phyloP scores from a whole-genome alignment of 2,329 filamentous ascomycete genomes.

The Apiospora sp. region DNA sequence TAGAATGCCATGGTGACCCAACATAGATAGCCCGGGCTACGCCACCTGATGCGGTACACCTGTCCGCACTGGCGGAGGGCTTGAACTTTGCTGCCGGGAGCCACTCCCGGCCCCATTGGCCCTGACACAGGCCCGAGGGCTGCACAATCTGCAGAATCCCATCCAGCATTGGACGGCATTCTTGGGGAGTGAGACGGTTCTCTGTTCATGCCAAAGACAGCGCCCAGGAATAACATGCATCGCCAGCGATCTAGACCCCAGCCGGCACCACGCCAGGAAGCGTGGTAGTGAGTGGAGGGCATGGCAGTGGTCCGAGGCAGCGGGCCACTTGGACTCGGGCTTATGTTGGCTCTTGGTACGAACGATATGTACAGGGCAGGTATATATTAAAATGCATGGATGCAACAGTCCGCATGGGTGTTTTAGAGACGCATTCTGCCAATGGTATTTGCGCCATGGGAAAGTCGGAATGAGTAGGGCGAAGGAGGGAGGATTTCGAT shows the following conservation, averaged over 20 bases:
- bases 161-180: not conserved
- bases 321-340: not conserved
- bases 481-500: not conserved
- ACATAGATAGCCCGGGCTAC: not conserved
- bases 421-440: not conserved
- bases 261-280: not conserved
- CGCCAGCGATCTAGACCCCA: constrained; percentile 6
- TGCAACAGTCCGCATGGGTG: constrained; percentile 5
- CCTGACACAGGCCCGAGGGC: no score
- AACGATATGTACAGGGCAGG: not conserved
- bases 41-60: constrained; percentile 2
- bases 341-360: not conserved
- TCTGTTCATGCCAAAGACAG: not conserved
- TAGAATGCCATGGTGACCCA: constrained; percentile 8
- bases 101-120: not conserved
- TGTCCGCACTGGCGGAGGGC: not conserved
- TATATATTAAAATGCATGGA: not conserved
- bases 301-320: not conserved
- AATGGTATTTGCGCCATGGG: constrained; percentile 18
- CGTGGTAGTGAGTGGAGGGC: not conserved
- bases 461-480: constrained; percentile 15
- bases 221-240: not conserved
- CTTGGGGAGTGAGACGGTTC: not conserved
- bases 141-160: not conserved
- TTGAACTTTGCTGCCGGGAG: not conserved